Conservation (phyloP, 2,329 filamentous ascomycete genomes). For the Dothistroma septosporum region DNA sequence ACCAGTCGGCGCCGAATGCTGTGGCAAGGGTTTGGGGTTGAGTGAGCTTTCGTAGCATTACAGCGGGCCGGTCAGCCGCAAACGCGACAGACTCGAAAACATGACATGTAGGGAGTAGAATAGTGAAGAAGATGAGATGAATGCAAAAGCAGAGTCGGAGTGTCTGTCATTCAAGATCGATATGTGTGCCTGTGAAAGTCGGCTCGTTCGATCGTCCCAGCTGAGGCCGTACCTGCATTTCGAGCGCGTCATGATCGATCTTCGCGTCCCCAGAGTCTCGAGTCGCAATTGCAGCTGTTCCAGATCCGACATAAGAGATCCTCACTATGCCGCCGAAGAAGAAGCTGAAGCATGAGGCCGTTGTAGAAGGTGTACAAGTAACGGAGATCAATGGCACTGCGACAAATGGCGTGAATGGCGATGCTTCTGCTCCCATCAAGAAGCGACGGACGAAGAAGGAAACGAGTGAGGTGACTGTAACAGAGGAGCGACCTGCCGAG, state of each 20-base stretch:
- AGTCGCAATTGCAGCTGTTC: neutral
- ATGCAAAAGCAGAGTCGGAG: neutral
- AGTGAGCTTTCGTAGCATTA: neutral
- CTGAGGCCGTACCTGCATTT: neutral
- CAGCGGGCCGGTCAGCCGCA: neutral
- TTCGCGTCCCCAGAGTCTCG: neutral
- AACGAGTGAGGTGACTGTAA: constrained; percentile 9
- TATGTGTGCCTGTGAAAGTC: no score
- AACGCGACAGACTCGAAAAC: neutral
- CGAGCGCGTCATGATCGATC: constrained; percentile 5
- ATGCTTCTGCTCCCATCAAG: constrained; percentile 13
- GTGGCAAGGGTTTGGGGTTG: neutral
- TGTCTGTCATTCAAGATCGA: neutral
- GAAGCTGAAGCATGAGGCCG: constrained; percentile 13
- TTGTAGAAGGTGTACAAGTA: constrained; percentile 19
- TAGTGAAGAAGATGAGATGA: neutral
- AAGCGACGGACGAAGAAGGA: constrained; percentile 22
- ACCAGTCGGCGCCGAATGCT: neutral
- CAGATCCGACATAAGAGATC: neutral
- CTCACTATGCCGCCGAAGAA: constrained; percentile 27
- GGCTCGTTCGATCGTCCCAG: neutral
- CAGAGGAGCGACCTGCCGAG: constrained; percentile 9
- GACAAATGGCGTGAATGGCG: constrained; percentile 9
- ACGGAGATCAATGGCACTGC: constrained; percentile 17
- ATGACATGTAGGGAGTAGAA: constrained; percentile 6